These are phyloP conservation scores for Lachnellula cervina DNA, from an alignment of 2,329 filamentous ascomycete species.

Conservation along the genomic window DNA sequence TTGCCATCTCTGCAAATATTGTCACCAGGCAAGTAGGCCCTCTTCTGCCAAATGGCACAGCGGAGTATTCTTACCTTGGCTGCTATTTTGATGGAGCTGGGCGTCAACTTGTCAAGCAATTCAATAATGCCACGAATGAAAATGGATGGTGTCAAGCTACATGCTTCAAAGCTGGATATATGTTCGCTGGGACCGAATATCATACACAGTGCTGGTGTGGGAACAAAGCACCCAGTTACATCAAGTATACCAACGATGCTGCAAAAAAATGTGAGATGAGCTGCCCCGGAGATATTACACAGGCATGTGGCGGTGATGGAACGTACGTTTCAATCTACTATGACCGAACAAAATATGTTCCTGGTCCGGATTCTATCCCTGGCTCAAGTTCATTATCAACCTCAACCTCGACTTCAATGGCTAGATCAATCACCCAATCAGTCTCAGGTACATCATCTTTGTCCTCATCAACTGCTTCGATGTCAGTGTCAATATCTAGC, in stretches of 20 bases:
- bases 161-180: slow-evolving; percentile 29
- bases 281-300: slow-evolving; percentile 18
- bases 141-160: slow-evolving; percentile 33
- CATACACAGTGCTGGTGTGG: slow-evolving; percentile 21
- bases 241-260: slow-evolving; percentile 24
- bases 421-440: background rate
- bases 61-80: slow-evolving; percentile 34
- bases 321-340: slow-evolving; percentile 33
- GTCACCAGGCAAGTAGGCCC: slow-evolving; percentile 35
- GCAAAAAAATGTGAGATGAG: slow-evolving; percentile 19
- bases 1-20: slow-evolving; percentile 33
- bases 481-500: background rate
- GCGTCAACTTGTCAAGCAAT: slow-evolving; percentile 31
- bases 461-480: slow-evolving; percentile 14
- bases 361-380: slow-evolving; percentile 8
- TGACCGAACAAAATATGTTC: slow-evolving; percentile 28
- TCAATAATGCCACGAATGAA: slow-evolving; percentile 30
- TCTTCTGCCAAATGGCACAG: slow-evolving; percentile 29
- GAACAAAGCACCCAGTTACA: slow-evolving; percentile 21
- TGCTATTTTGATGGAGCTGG: slow-evolving; percentile 37
- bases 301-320: slow-evolving; percentile 27
- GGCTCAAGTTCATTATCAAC: background rate
- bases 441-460: slow-evolving; percentile 1
- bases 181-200: slow-evolving; percentile 34
- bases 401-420: background rate